Conservation (phyloP, 192 early-diverging fungal species). For the Glomus cerebriforme region DNA sequence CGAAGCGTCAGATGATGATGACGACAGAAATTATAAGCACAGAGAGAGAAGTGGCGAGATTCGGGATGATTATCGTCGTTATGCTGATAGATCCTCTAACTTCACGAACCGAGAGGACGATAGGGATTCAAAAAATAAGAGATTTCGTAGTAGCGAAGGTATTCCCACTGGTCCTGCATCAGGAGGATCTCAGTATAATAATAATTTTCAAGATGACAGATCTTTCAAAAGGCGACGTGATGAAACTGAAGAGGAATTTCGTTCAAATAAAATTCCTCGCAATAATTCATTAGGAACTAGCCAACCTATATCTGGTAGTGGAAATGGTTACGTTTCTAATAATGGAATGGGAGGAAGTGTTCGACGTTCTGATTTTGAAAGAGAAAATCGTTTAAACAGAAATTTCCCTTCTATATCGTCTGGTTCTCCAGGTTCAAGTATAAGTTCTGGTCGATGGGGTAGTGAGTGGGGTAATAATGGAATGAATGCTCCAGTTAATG, state of each 20-base stretch:
- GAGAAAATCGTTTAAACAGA: conserved; percentile 11
- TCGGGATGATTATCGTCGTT: conserved; percentile 37
- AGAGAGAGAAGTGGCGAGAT: conserved; percentile 50
- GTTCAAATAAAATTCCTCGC: conserved; percentile 33
- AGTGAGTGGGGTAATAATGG: conserved; percentile 31
- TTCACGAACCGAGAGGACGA: conserved; percentile 31
- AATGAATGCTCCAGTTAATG: conserved; percentile 17
- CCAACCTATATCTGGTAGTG: conserved; percentile 8
- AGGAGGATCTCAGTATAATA: conserved; percentile 29
- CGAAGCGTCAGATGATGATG: conserved; percentile 65
- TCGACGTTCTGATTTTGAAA: conserved; percentile 26
- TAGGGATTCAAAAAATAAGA: conserved; percentile 35
- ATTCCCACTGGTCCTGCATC: conserved; percentile 36
- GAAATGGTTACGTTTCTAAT: conserved; percentile 14
- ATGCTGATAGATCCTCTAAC: conserved; percentile 4
- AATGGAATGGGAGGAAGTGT: conserved; percentile 27
- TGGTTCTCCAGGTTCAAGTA: conserved; percentile 18
- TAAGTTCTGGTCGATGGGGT: conserved; percentile 31
- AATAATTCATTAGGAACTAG: conserved; percentile 19
- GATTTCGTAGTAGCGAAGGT: conserved; percentile 26
- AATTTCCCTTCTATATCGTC: conserved; percentile 23
- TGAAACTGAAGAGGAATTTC: conserved; percentile 33
- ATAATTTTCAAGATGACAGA: conserved; percentile 30
- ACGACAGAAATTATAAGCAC: conserved; percentile 73
- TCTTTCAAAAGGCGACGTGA: conserved; percentile 28